phyloP scores from a whole-genome alignment of 1,284 basidiomycete genomes.

The Vanrija sp. region DNA sequence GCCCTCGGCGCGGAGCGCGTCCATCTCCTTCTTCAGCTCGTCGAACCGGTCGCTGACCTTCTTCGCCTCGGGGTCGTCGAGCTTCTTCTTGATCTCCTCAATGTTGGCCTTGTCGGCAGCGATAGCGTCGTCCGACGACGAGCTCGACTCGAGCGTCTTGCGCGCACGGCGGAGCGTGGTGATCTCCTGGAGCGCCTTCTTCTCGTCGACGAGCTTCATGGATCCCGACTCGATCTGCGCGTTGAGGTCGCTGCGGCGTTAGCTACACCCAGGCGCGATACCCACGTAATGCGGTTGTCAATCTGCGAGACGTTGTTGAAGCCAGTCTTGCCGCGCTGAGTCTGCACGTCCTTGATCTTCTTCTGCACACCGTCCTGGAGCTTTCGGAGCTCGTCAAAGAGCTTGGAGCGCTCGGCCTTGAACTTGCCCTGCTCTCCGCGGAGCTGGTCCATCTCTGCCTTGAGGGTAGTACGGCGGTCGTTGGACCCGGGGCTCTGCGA shows the following conservation, averaged over 20 bases:
- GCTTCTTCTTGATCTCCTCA: conserved; percentile 76
- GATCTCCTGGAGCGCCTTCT: conserved; percentile 88
- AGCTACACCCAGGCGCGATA: neutral
- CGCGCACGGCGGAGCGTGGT: conserved; percentile 65
- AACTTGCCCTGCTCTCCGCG: conserved; percentile 73
- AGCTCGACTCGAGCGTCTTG: conserved; percentile 71
- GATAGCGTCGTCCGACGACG: conserved; percentile 79
- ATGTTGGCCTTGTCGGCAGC: conserved; percentile 70
- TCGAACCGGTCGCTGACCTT: conserved; percentile 78
- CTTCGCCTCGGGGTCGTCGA: conserved; percentile 88
- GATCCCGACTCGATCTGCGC: conserved; percentile 85
- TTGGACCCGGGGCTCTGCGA: conserved; percentile 56
- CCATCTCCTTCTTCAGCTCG: conserved; percentile 78
- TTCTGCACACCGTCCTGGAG: conserved; percentile 76
- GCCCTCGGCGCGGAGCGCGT: conserved; percentile 75
- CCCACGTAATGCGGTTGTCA: conserved; percentile 78
- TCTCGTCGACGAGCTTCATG: conserved; percentile 94
- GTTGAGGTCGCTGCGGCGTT: conserved; percentile 55
- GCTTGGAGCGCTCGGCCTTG: conserved; percentile 68
- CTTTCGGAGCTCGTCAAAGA: conserved; percentile 75
- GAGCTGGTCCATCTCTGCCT: conserved; percentile 75
- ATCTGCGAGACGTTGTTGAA: conserved; percentile 86
- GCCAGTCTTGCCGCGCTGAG: conserved; percentile 71
- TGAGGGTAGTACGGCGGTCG: conserved; percentile 64
- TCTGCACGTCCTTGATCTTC: conserved; percentile 89